A percentile compares a stretch with the other conserved stretches of the same genome.
Conservation (phyloP, 257 asterid genomes). For the Solanum peruvianum region DNA sequence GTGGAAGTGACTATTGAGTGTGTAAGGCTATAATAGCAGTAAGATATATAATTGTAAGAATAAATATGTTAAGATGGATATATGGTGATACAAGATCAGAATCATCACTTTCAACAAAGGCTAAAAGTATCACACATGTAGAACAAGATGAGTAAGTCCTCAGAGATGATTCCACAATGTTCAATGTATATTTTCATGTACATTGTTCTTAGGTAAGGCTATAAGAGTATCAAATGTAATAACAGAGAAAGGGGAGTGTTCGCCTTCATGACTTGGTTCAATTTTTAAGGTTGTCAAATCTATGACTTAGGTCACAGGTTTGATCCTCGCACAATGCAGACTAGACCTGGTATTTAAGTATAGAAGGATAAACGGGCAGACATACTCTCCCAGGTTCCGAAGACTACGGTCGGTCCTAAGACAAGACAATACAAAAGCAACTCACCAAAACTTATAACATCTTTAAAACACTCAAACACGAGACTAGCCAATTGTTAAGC, state of each 20-base stretch:
- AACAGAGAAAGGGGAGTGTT: background rate
- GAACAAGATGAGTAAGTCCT: background rate
- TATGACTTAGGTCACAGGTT: background rate
- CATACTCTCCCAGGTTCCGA: background rate
- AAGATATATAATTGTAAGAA: background rate
- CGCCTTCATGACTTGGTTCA: background rate
- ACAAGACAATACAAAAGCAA: background rate
- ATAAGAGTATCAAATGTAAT: background rate
- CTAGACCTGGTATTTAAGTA: background rate
- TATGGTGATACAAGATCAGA: background rate
- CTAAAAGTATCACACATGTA: background rate
- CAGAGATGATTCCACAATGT: background rate
- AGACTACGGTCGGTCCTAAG: background rate
- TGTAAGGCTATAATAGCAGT: background rate
- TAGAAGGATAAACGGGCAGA: background rate
- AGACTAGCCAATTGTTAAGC: background rate
- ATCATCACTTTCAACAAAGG: background rate
- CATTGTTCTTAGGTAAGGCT: background rate
- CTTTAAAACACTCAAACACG: background rate
- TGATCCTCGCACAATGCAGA: background rate
- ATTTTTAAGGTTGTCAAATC: background rate
- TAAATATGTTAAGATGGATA: background rate
- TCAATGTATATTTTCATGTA: background rate
- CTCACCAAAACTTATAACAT: background rate
- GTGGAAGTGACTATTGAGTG: background rate